Evolutionary conservation across 1,139 yeast genomes (phyloP), one percentile per base, ranked within the genome.

Genomic region (Zygosaccharomyces pseudobailii): DNA sequence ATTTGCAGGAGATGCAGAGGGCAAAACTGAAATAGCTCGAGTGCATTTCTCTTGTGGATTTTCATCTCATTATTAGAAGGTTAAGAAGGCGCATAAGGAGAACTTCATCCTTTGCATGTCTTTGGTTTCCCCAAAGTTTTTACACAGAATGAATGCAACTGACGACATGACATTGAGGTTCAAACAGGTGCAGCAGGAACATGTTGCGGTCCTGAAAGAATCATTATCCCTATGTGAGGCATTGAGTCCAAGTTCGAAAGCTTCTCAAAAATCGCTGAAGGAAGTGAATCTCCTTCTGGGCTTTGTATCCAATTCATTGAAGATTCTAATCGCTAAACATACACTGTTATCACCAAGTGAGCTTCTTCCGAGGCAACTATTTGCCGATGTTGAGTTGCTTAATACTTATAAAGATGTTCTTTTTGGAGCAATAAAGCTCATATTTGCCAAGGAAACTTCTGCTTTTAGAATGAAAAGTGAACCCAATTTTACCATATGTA

Each of bases 401-500:
- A 42, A 47, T 23, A 31, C 40, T 13, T 55, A 53, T 41, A 44
- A 40, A 4, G 40, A 44, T 10, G 40, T 53, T 17, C 39, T 55
- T 28, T 44, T 36, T 21, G 51, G 51, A 19, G 43, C 50, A 3
- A 33, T 45, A n/a, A 46, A 42, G 35, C 43, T 52, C 24, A 39
- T 53, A 6, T 55, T 52, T 36, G 42, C 48, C 10, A n/a, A 43
- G 13, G 47, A 46, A 25, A 42, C 46, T 8, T 35, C 51, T n/a
- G 32, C 46, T 20, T 49, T 48, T 22, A 54, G 49, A 37, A 40
- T 53, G 21, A 46, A 49, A 9, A 42, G 44, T 9, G 47, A 43
- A 27, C 48, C 54, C 13, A 52, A 52, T 42, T 49, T 55, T 32
- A 43, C 51, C 5, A 31, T 36, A 13, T 43, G 46, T 22, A 35